phyloP scores from a whole-genome alignment of 305 asterid species.

The Coffea humblotiana region DNA sequence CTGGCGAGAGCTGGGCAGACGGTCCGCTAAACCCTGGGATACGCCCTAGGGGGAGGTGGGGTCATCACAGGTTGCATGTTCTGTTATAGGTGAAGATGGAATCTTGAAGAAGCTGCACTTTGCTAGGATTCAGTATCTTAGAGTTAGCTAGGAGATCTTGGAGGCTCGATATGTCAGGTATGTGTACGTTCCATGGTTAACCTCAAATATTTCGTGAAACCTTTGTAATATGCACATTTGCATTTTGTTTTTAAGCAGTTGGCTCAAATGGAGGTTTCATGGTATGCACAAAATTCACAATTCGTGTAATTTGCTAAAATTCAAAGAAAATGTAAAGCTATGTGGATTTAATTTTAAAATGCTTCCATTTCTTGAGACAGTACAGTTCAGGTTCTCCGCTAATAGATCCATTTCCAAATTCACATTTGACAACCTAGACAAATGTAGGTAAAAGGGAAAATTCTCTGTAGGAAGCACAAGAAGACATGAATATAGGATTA shows the following conservation, averaged over 20 bases:
- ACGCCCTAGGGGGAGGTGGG: no score
- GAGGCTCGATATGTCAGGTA: no score
- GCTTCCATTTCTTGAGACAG: background rate
- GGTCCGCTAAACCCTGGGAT: no score
- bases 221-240: background rate
- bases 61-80: no score
- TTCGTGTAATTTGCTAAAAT: background rate
- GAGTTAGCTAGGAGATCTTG: no score
- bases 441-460: no score
- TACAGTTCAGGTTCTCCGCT: background rate
- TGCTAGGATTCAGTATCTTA: no score
- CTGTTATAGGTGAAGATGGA: no score
- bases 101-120: no score
- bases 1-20: no score
- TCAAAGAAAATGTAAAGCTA: background rate
- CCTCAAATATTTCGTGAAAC: background rate
- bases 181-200: conserved; percentile 15
- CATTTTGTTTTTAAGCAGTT: background rate
- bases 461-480: no score
- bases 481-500: no score
- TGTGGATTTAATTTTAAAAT: background rate
- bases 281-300: background rate
- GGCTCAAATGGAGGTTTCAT: background rate
- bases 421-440: background rate
- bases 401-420: background rate